A percentile compares a stretch with the other conserved stretches of the same genome.
These are phyloP conservation scores for Aspergillus ostianus DNA, from an alignment of 495 filamentous ascomycete species.

Conservation along the genomic window DNA sequence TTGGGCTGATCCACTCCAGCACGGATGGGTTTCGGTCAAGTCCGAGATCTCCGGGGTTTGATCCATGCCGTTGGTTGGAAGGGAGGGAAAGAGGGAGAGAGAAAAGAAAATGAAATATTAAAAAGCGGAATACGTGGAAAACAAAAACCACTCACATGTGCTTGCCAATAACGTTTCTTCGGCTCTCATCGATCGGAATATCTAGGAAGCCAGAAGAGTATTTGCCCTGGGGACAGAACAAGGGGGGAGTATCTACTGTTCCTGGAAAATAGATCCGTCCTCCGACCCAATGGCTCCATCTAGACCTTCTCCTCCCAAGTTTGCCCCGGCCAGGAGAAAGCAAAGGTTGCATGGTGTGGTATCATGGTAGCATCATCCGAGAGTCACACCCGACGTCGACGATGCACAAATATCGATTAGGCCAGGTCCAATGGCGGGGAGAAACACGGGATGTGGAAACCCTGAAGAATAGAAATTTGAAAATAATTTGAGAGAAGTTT, in stretches of 20 bases:
- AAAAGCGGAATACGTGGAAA: neutral
- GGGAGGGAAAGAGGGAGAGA: neutral
- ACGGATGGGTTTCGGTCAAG: neutral
- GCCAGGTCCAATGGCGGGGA: conserved; percentile 2
- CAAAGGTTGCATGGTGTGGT: conserved; percentile 14
- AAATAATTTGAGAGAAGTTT: neutral
- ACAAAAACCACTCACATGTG: neutral
- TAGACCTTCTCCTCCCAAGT: neutral
- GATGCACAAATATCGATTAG: neutral
- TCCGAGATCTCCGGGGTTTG: neutral
- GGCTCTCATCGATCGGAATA: neutral
- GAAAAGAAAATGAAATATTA: neutral
- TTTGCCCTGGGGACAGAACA: neutral
- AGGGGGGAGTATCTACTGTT: neutral
- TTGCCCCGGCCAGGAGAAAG: conserved; percentile 1
- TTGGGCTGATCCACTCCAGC: neutral
- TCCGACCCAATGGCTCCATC: neutral
- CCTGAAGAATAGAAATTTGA: neutral
- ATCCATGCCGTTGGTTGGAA: no score
- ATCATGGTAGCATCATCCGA: conserved; percentile 13
- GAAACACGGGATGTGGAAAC: neutral
- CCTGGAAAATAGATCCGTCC: neutral
- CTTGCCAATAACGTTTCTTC: neutral
- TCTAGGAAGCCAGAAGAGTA: neutral
- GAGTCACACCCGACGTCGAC: conserved; percentile 11